Base-by-base conservation (phyloP, 768 basidiomycete species). In the Gloeopeniophorella convolvens region DNA sequence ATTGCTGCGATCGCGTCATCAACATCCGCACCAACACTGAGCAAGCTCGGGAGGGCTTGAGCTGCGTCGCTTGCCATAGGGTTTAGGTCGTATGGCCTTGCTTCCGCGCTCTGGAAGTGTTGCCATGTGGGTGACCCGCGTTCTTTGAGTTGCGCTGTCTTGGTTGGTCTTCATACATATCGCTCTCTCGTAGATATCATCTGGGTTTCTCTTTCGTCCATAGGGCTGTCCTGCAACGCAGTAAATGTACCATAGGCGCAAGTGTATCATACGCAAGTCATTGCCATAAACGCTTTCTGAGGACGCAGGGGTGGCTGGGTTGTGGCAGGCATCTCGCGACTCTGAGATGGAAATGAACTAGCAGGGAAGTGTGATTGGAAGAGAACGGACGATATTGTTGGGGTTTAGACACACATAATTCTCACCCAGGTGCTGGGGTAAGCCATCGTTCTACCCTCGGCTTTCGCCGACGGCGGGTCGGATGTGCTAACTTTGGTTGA, bases 1-100 rank as follows among this genome's bases (percentile, higher is more conserved):
- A 80, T 85, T 28, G 80, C 79, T 6, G 70, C 81, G 1, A 83
- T 85, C 33, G 70, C 72, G 18, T 65, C 63, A 24, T 70, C 71
- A n/a, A 60, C 70, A 1, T 51, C 60, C 9, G 60, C 51, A 20
- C 39, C 66, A 36, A 35, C 57, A 20, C 23, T 34, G 21, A 33
- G 42, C 21, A 42, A 40, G 36, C 5, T 36, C 3, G 35, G 32
- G 28, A 46, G 37, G 27, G 18, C 20, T 4, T 53, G 32, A 46
- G 37, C 6, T 20, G 16, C n/a, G 20, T 21, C 34, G 6, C 32
- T 15, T 16, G 16, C 32, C 4, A 20, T 20, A 11, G 3, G 1
- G 11, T 8, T 13, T 10, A 11, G 10, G n/a, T 35, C 32, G 33
- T 15, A 30, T 18, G 27, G 21, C 23, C 13, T 21, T 12, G 5